A percentile compares a stretch with the other conserved stretches of the same genome.
phyloP scores from a whole-genome alignment of 768 basidiomycete species.

The Gloeopeniophorella convolvens region DNA sequence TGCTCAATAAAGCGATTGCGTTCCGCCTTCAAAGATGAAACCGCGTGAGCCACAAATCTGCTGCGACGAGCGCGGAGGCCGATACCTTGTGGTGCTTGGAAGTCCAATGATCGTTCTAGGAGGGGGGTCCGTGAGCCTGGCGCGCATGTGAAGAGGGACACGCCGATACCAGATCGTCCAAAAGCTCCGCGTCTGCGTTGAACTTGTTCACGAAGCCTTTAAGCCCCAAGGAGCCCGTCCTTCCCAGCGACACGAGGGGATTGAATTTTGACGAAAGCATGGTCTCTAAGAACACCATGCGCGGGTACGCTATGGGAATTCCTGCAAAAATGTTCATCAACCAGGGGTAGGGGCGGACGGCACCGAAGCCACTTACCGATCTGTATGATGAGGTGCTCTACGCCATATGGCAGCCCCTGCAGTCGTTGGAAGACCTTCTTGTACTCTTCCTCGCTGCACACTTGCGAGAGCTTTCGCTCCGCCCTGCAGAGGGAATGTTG shows the following conservation, averaged over 20 bases:
- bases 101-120: slow-evolving; percentile 89
- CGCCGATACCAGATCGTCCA: slow-evolving; percentile 73
- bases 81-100: slow-evolving; percentile 68
- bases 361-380: slow-evolving; percentile 42
- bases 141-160: slow-evolving; percentile 17
- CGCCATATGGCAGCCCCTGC: slow-evolving; percentile 47
- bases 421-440: slow-evolving; percentile 62
- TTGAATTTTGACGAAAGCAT: slow-evolving; percentile 79
- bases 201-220: slow-evolving; percentile 85
- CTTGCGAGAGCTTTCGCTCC: slow-evolving; percentile 75
- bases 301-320: slow-evolving; percentile 86
- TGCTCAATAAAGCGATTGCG: slow-evolving; percentile 83
- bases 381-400: slow-evolving; percentile 82
- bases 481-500: slow-evolving; percentile 44
- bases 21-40: slow-evolving; percentile 61
- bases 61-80: background rate
- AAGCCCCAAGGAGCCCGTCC: slow-evolving; percentile 58
- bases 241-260: slow-evolving; percentile 71
- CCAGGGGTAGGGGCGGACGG: background rate
- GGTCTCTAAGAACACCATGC: slow-evolving; percentile 82
- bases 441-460: slow-evolving; percentile 75
- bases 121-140: background rate
- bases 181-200: slow-evolving; percentile 85
- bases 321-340: slow-evolving; percentile 33
- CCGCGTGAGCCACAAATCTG: slow-evolving; percentile 1